Conservation (phyloP, 176 grass and related monocot species). For the Aegilops bicornis region DNA sequence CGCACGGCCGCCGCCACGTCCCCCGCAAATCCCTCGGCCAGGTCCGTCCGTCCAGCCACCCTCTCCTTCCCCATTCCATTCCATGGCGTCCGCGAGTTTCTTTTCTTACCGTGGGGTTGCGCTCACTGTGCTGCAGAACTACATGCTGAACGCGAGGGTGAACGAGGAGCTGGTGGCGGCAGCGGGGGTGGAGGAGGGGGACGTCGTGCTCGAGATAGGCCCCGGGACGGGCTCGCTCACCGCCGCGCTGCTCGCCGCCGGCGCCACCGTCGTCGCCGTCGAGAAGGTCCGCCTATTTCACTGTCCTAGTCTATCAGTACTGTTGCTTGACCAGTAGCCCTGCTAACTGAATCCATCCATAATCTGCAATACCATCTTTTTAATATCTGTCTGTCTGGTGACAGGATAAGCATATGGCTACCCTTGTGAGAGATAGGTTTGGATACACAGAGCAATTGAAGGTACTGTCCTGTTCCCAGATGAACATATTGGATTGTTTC, state of each 20-base stretch:
- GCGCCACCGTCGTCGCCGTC: slow-evolving; percentile 72
- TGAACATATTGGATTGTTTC: neutral
- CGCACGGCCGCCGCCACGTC: slow-evolving; percentile 63
- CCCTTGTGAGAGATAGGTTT: slow-evolving; percentile 83
- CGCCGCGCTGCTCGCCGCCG: slow-evolving; percentile 59
- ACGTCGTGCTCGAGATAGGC: slow-evolving; percentile 91
- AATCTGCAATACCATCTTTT: neutral
- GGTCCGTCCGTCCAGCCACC: slow-evolving; percentile 44
- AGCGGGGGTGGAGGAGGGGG: slow-evolving; percentile 61
- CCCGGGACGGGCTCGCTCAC: slow-evolving; percentile 88
- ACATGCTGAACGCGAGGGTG: slow-evolving; percentile 76
- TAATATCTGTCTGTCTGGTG: slow-evolving; percentile 3
- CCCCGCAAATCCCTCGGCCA: slow-evolving; percentile 91
- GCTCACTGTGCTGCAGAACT: slow-evolving; percentile 56
- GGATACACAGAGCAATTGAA: slow-evolving; percentile 61
- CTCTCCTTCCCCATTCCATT: neutral
- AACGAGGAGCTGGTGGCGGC: slow-evolving; percentile 69
- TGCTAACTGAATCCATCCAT: neutral
- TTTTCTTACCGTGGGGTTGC: neutral
- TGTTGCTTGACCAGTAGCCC: neutral
- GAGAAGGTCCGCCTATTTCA: slow-evolving; percentile 55
- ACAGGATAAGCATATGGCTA: slow-evolving; percentile 86
- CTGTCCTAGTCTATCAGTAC: neutral
- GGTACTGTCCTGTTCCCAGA: slow-evolving; percentile 41
- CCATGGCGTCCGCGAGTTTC: neutral